A percentile compares a stretch with the other conserved stretches of the same genome.
These are phyloP conservation scores for Pseudocercospora macadamiae DNA, from an alignment of 2,329 filamentous ascomycete species.

Conservation along the genomic window DNA sequence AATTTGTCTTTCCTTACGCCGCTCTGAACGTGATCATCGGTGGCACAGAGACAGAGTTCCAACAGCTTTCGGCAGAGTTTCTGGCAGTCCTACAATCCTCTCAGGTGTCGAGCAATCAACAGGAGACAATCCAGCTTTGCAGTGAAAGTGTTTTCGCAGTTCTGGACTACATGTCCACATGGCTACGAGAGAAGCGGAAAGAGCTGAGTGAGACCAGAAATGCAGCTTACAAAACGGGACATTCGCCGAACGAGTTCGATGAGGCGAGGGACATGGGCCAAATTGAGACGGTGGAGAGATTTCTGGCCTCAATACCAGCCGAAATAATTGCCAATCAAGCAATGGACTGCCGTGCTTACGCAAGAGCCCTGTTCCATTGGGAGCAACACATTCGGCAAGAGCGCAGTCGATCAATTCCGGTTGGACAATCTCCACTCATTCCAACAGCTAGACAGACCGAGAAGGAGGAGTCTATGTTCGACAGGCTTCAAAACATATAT, in stretches of 20 bases:
- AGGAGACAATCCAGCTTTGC: constrained; percentile 78
- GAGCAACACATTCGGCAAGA: constrained; percentile 79
- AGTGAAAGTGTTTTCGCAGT: constrained; percentile 92
- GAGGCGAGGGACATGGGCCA: constrained; percentile 56
- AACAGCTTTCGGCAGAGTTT: constrained; percentile 72
- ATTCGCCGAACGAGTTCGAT: constrained; percentile 51
- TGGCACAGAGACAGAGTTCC: constrained; percentile 65
- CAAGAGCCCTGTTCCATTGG: constrained; percentile 89
- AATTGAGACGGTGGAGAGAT: constrained; percentile 69
- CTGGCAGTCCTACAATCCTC: constrained; percentile 70
- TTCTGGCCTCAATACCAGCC: constrained; percentile 70
- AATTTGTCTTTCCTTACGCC: constrained; percentile 86
- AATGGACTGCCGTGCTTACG: constrained; percentile 91
- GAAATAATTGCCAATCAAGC: constrained; percentile 79
- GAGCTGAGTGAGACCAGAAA: constrained; percentile 43
- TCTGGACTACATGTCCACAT: constrained; percentile 87
- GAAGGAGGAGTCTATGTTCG: constrained; percentile 56
- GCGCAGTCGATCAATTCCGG: constrained; percentile 45
- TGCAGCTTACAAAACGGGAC: constrained; percentile 49
- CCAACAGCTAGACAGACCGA: constrained; percentile 43
- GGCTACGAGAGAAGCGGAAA: constrained; percentile 78
- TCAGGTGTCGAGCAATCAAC: constrained; percentile 58
- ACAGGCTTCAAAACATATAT: constrained; percentile 85
- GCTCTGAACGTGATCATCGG: constrained; percentile 81
- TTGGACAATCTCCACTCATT: constrained; percentile 36